These are phyloP conservation scores for Haplographium delicatum DNA, from an alignment of 495 filamentous ascomycete genomes.

Conservation along the genomic window DNA sequence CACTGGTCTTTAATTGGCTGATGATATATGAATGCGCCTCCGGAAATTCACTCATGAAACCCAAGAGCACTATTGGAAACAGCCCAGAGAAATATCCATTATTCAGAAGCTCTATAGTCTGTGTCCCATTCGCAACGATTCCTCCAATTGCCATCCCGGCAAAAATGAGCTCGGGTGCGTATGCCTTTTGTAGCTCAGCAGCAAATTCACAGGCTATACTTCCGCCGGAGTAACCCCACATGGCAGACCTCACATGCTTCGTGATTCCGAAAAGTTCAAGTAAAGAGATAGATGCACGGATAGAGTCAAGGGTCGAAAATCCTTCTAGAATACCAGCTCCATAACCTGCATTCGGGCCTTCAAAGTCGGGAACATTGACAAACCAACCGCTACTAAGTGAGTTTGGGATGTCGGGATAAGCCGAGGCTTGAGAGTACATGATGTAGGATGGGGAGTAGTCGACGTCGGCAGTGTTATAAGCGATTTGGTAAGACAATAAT, in stretches of 20 bases:
- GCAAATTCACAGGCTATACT: constrained; percentile 48
- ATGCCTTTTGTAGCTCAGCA: constrained; percentile 42
- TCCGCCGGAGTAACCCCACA: constrained; percentile 56
- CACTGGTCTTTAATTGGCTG: neutral
- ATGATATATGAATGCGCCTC: neutral
- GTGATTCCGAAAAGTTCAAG: neutral
- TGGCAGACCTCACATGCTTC: constrained; percentile 21
- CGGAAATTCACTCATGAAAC: neutral
- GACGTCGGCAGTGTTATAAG: constrained; percentile 31
- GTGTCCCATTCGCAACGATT: constrained; percentile 28
- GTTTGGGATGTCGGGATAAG: constrained; percentile 20
- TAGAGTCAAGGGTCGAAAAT: constrained; percentile 40
- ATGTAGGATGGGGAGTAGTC: constrained; percentile 13
- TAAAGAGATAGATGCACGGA: constrained; percentile 35
- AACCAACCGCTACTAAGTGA: constrained; percentile 39
- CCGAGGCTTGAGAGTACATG: constrained; percentile 26
- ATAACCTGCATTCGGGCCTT: constrained; percentile 37
- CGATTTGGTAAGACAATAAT: constrained; percentile 37
- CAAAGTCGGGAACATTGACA: constrained; percentile 43
- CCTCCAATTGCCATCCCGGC: constrained; percentile 47
- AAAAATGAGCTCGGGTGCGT: constrained; percentile 49
- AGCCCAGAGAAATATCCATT: constrained; percentile 4
- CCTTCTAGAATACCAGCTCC: constrained; percentile 37
- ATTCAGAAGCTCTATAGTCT: neutral
- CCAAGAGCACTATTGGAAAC: neutral